phyloP scores from a whole-genome alignment of 1,284 basidiomycete species.

The Grifola frondosa region DNA sequence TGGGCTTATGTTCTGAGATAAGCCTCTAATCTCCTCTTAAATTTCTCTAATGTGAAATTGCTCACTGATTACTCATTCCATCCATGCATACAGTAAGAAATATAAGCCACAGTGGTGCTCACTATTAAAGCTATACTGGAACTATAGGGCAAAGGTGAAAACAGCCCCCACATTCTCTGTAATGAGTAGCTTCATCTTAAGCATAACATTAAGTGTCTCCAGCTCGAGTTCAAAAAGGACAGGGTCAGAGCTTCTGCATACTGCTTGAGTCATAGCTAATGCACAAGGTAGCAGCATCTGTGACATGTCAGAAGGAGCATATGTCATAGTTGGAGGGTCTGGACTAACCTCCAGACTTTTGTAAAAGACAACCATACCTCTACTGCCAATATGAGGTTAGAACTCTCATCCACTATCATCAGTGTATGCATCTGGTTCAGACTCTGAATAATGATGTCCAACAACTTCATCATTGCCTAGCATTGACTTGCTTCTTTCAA shows the following conservation, averaged over 20 bases:
- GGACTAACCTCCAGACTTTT: constrained; percentile 63
- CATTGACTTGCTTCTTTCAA: constrained; percentile 56
- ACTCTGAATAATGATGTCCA: constrained; percentile 83
- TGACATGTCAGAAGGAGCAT: constrained; percentile 4
- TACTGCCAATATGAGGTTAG: constrained; percentile 74
- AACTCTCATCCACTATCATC: constrained; percentile 84
- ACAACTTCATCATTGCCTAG: constrained; percentile 79
- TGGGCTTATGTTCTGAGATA: no score
- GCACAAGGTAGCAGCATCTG: constrained; percentile 70
- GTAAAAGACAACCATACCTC: constrained; percentile 76
- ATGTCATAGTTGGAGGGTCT: constrained; percentile 1
- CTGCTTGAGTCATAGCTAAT: constrained; percentile 68
- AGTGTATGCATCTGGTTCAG: constrained; percentile 80
- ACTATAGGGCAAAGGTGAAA: no score
- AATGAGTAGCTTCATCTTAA: no score
- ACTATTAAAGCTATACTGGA: no score
- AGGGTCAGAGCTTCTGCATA: constrained; percentile 72
- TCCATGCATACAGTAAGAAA: no score
- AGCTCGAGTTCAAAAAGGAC: no score
- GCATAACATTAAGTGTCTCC: no score
- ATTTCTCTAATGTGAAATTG: no score
- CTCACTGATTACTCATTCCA: no score
- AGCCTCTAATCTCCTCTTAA: no score
- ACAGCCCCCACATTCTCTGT: no score
- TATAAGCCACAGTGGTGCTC: no score